Evolutionary conservation across 2,329 filamentous ascomycete genomes (phyloP), one percentile per base, ranked within the genome.

Genomic region (Elsinoe fawcettii): DNA sequence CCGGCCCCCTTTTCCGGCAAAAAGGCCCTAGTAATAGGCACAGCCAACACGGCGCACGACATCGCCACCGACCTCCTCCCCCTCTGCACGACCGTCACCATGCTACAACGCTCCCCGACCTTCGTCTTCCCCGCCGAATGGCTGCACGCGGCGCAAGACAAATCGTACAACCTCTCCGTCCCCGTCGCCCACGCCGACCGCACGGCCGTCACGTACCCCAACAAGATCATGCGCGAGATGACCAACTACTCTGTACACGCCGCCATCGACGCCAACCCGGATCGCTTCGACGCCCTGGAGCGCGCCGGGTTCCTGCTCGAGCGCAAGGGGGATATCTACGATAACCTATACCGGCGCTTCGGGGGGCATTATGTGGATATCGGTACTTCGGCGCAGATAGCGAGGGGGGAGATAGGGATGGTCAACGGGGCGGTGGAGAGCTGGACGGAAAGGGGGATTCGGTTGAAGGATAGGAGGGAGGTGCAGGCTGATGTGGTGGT

Each of bases 321-420:
- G 56, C 60, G 73, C 55, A 63, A 69, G 65, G 64, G 64, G 57
- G 65, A 74, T 66, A 62, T 72, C 20, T 65, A 67, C 51, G 66
- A 63, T 34, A 70, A 74, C 55, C 67, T 77, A 27, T 71, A 67
- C 58, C 70, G 74, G 49, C 70, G 73, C 1, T 67, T 71, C 27
- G 76, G 76, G 3, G 74, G 76, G 0, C 75, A 78, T 61, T 77
- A 77, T 60, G 71, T 78, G 51, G 75, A 78, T 57, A 71, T 76
- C 22, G 76, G 76, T 1, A 69, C 69, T 2, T 74, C 68, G 0
- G 66, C 66, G 25, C 67, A 73, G 51, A 76, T 78, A 39, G 65
- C 71, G 8, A 66, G 73, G 5, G 73, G 74, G 12, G 66, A 76
- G 66, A 76, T 78, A 59, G 73, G 72, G 57, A 66, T 78, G 44